Percentiles rank a stretch among this genome's conserved stretches.
phyloP scores from a whole-genome alignment of 495 filamentous ascomycete species.

The Xylaria acuta region DNA sequence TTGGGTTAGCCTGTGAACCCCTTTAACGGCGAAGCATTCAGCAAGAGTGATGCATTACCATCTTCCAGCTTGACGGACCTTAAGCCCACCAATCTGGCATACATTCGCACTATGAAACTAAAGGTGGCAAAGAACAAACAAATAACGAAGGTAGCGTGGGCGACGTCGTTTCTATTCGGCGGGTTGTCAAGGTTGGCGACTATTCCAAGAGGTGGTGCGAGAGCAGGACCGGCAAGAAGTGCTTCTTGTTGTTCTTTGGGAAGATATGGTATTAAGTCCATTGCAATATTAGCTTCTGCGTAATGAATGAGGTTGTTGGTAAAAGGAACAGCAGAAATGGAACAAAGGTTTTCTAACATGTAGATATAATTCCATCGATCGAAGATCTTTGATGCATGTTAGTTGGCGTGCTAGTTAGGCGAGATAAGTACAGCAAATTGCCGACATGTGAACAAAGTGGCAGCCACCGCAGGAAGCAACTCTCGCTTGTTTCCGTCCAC shows the following conservation, averaged over 20 bases:
- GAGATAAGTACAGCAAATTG: constrained; percentile 2
- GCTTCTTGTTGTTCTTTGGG: constrained; percentile 30
- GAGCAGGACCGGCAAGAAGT: constrained; percentile 35
- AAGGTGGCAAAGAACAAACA: constrained; percentile 31
- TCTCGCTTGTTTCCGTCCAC: background rate
- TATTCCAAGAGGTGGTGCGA: constrained; percentile 34
- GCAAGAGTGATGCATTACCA: constrained; percentile 22
- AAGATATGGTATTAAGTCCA: constrained; percentile 29
- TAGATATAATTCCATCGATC: background rate
- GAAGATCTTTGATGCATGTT: background rate
- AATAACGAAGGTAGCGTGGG: constrained; percentile 27
- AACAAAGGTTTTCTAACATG: background rate
- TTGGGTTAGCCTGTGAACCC: background rate
- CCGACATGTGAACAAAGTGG: background rate
- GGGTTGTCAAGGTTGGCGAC: constrained; percentile 36
- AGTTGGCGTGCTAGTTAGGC: background rate
- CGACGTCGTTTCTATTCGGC: constrained; percentile 37
- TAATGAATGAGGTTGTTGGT: background rate
- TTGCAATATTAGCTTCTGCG: background rate
- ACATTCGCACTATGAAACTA: constrained; percentile 31
- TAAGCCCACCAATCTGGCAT: constrained; percentile 31
- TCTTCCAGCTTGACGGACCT: constrained; percentile 34
- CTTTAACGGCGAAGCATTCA: background rate
- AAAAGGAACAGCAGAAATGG: background rate
- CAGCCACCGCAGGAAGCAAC: background rate